A percentile compares a stretch with the other conserved stretches of the same genome.
phyloP scores from a whole-genome alignment of 2,329 filamentous ascomycete genomes.

The Polychaeton citri region DNA sequence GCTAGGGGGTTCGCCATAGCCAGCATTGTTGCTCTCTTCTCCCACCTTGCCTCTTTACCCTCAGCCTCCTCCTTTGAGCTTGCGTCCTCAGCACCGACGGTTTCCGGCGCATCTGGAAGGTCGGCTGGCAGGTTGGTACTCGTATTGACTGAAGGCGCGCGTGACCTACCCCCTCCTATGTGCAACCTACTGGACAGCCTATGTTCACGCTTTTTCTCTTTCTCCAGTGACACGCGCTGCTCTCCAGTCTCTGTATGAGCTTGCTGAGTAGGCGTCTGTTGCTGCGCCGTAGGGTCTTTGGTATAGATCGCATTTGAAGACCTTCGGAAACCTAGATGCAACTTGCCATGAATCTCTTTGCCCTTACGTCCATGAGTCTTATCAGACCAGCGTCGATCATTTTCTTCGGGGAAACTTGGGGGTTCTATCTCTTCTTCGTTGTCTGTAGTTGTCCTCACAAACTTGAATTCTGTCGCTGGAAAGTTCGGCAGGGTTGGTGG shows the following conservation, averaged over 20 bases:
- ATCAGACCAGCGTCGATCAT: slow-evolving; percentile 3
- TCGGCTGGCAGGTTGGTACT: slow-evolving; percentile 67
- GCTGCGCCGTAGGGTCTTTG: slow-evolving; percentile 8
- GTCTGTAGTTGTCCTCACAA: slow-evolving; percentile 72
- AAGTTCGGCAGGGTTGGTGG: slow-evolving; percentile 20
- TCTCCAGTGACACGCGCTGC: slow-evolving; percentile 15
- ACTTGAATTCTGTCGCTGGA: slow-evolving; percentile 54
- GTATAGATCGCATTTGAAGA: slow-evolving; percentile 17
- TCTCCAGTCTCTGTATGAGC: slow-evolving; percentile 6
- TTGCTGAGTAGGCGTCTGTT: slow-evolving; percentile 1
- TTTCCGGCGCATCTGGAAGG: slow-evolving; percentile 71
- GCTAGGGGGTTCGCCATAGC: slow-evolving; percentile 42
- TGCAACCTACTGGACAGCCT: slow-evolving; percentile 42
- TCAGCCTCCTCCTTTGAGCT: slow-evolving; percentile 26
- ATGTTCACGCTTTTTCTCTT: slow-evolving; percentile 46
- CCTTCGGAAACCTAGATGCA: slow-evolving; percentile 22
- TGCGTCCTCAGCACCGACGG: slow-evolving; percentile 33
- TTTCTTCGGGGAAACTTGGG: slow-evolving; percentile 40
- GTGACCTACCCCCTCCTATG: slow-evolving; percentile 12
- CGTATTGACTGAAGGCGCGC: slow-evolving; percentile 40
- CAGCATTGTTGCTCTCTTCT: slow-evolving; percentile 81
- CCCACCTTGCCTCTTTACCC: slow-evolving; percentile 66
- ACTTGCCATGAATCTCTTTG: slow-evolving; percentile 12
- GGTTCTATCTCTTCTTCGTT: slow-evolving; percentile 67
- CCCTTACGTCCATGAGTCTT: not conserved